A percentile compares a stretch with the other conserved stretches of the same genome.
Evolutionary conservation across 768 basidiomycete genomes (phyloP).

Genomic region (Trametes cubensis): DNA sequence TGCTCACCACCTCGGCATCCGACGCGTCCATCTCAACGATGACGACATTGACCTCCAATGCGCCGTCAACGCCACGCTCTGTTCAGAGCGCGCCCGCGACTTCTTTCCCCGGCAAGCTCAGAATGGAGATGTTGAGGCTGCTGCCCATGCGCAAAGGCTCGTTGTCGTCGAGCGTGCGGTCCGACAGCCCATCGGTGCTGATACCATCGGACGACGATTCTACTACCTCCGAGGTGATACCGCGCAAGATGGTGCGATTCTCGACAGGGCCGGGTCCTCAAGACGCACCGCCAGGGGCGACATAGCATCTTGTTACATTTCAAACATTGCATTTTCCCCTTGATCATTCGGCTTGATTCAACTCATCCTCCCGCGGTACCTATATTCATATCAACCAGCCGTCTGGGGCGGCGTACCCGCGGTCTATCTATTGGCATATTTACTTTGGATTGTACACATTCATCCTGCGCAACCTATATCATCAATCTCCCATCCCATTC

Average conservation of each 20-base stretch:
- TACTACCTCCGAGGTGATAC: constrained; percentile 36
- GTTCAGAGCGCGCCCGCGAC: constrained; percentile 26
- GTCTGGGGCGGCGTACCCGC: constrained; percentile 7
- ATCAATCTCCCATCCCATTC: neutral
- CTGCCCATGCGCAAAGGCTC: constrained; percentile 40
- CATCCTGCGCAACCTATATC: constrained; percentile 9
- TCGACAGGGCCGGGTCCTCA: constrained; percentile 44
- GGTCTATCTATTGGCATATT: constrained; percentile 18
- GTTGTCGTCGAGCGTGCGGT: constrained; percentile 35
- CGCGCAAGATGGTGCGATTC: constrained; percentile 66
- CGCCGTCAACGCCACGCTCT: constrained; percentile 33
- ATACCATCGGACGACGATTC: constrained; percentile 27
- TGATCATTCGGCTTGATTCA: constrained; percentile 3
- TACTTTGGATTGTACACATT: constrained; percentile 16
- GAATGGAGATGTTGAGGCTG: constrained; percentile 55
- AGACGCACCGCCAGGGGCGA: constrained; percentile 24
- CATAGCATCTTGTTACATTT: neutral
- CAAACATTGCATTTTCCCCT: neutral
- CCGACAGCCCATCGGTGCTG: constrained; percentile 37
- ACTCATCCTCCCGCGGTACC: neutral
- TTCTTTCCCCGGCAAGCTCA: constrained; percentile 37
- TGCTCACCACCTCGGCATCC: constrained; percentile 37
- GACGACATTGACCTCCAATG: constrained; percentile 49
- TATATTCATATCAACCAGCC: neutral
- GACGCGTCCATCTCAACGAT: constrained; percentile 43